Evolutionary conservation across 2,329 filamentous ascomycete species (phyloP).

Genomic region (Phialophora macrospora): DNA sequence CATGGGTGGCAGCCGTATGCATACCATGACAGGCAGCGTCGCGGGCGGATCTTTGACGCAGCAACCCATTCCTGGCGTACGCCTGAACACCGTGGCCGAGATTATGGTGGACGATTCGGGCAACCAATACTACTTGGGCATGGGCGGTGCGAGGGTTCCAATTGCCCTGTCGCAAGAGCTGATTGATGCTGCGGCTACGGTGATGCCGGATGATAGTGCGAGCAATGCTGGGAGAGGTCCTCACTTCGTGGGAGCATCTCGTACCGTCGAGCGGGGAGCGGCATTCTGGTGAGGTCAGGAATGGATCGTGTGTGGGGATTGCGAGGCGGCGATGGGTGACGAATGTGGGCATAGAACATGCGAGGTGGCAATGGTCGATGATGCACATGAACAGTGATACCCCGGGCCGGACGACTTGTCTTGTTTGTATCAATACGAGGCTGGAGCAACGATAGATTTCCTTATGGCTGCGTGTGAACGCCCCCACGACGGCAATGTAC

Average conservation of each 20-base stretch:
- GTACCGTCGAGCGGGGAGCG: not conserved
- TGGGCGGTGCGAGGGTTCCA: slow-evolving; percentile 36
- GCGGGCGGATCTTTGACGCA: slow-evolving; percentile 1
- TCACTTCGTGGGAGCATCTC: not conserved
- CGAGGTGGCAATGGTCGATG: not conserved
- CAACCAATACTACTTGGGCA: slow-evolving; percentile 28
- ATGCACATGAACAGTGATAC: slow-evolving; percentile 5
- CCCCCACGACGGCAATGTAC: not conserved
- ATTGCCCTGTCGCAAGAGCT: slow-evolving; percentile 18
- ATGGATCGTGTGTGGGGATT: not conserved
- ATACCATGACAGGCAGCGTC: slow-evolving; percentile 8
- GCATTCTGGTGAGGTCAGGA: slow-evolving; percentile 6
- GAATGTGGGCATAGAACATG: not conserved
- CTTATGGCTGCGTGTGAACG: not conserved
- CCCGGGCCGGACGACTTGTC: not conserved
- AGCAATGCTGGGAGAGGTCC: slow-evolving; percentile 29
- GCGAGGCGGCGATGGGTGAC: not conserved
- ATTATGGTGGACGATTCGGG: slow-evolving; percentile 28
- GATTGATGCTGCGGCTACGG: slow-evolving; percentile 6
- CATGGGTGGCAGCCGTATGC: not conserved
- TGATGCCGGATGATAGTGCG: slow-evolving; percentile 39
- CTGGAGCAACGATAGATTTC: not conserved
- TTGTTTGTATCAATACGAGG: not conserved
- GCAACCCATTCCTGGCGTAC: slow-evolving; percentile 30
- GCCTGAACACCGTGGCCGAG: slow-evolving; percentile 32